A percentile compares a stretch with the other conserved stretches of the same genome.
Conservation (phyloP, 2,329 filamentous ascomycete genomes). For the Alternaria metachromatica region DNA sequence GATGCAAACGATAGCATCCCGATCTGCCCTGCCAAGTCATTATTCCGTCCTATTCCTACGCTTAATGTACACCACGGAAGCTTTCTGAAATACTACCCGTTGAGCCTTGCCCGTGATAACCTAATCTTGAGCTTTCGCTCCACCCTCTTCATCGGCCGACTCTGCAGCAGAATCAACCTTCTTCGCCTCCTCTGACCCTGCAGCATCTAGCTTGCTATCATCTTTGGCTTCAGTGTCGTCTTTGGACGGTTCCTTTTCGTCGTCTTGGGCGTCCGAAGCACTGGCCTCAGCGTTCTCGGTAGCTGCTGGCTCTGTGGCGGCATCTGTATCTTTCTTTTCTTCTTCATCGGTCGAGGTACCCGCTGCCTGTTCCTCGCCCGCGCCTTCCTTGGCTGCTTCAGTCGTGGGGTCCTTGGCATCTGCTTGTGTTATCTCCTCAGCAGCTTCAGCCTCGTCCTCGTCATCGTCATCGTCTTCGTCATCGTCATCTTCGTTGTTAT, state of each 20-base stretch:
- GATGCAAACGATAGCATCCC: background rate
- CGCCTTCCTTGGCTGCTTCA: constrained; percentile 27
- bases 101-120: background rate
- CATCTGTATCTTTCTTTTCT: constrained; percentile 13
- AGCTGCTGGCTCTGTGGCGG: constrained; percentile 6
- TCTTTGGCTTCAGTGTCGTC: constrained; percentile 9
- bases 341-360: constrained; percentile 16
- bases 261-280: background rate
- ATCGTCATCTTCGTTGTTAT: constrained; percentile 22
- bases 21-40: background rate
- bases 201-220: background rate
- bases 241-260: constrained; percentile 3
- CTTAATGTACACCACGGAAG: constrained; percentile 7
- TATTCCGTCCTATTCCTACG: background rate
- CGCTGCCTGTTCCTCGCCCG: constrained; percentile 20
- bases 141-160: constrained; percentile 11
- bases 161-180: constrained; percentile 14
- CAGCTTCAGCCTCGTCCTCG: constrained; percentile 18
- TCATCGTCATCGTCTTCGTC: constrained; percentile 22
- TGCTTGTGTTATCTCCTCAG: constrained; percentile 25
- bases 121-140: constrained; percentile 11
- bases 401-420: constrained; percentile 15
- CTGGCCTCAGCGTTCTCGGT: constrained; percentile 6
- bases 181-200: constrained; percentile 23
- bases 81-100: background rate